phyloP scores from a whole-genome alignment of 208 protist genomes.

The Acanthamoeba triangularis region DNA sequence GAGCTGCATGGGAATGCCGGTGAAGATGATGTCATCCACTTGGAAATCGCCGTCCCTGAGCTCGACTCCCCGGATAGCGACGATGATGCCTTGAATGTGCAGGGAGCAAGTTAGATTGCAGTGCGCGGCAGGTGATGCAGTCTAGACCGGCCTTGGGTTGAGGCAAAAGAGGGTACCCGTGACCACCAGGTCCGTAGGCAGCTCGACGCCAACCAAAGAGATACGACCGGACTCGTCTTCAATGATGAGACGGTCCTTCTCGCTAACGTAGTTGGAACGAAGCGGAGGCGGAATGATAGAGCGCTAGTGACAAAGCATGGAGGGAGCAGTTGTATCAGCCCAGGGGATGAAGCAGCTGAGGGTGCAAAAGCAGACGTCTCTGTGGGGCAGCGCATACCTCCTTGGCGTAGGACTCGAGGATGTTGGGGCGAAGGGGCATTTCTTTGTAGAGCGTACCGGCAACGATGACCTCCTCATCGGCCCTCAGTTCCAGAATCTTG shows the following conservation, averaged over 20 bases:
- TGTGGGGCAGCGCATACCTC: constrained; percentile 54
- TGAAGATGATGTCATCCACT: constrained; percentile 78
- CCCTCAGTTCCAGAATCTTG: constrained; percentile 82
- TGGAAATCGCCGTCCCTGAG: constrained; percentile 79
- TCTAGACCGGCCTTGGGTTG: not conserved
- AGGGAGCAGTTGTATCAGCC: not conserved
- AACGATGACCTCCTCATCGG: constrained; percentile 81
- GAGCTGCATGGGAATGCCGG: constrained; percentile 67
- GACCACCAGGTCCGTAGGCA: not conserved
- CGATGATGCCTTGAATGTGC: constrained; percentile 67
- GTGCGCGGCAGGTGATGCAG: not conserved
- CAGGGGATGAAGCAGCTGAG: not conserved
- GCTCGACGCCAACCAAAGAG: constrained; percentile 71
- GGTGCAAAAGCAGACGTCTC: not conserved
- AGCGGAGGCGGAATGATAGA: constrained; percentile 79
- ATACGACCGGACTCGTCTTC: constrained; percentile 87
- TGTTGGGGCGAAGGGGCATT: constrained; percentile 85
- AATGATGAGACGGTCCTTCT: constrained; percentile 81
- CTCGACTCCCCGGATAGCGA: constrained; percentile 75
- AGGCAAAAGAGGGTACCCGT: not conserved
- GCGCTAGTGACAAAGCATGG: constrained; percentile 12
- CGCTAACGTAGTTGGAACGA: constrained; percentile 53
- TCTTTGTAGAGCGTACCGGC: constrained; percentile 86
- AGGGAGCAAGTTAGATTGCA: not conserved
- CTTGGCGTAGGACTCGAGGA: constrained; percentile 83